phyloP scores from a whole-genome alignment of 106 monocot genomes.

The Dioscorea alata region DNA sequence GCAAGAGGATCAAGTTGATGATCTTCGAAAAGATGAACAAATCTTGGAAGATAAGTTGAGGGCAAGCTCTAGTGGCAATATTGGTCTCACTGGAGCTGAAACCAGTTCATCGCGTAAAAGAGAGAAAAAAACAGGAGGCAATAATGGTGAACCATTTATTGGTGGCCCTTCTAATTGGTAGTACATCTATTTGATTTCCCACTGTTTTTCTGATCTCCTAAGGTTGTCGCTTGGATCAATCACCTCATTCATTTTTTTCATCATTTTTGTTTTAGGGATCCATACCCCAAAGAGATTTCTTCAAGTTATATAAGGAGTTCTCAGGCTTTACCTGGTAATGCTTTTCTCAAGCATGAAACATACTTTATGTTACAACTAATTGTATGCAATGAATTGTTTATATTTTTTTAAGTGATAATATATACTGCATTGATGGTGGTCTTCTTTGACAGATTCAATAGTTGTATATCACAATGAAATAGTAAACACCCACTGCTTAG shows the following conservation, averaged over 20 bases:
- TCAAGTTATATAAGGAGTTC: slow-evolving; percentile 18
- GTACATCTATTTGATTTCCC: background rate
- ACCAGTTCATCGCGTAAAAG: slow-evolving; percentile 8
- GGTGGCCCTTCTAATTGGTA: slow-evolving; percentile 62
- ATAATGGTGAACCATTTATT: slow-evolving; percentile 23
- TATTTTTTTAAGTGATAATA: background rate
- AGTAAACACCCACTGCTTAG: background rate
- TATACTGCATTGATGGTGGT: background rate
- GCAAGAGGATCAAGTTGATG: slow-evolving; percentile 17
- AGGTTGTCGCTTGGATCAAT: background rate
- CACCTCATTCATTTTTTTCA: background rate
- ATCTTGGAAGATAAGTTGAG: slow-evolving; percentile 11
- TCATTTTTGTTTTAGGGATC: slow-evolving; percentile 44
- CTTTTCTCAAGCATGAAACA: background rate
- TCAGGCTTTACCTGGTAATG: slow-evolving; percentile 27
- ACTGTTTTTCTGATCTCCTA: background rate
- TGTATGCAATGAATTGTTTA: background rate
- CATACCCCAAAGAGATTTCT: slow-evolving; percentile 38
- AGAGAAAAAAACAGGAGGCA: slow-evolving; percentile 3
- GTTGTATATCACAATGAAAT: background rate
- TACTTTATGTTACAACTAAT: background rate
- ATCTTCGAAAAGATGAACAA: slow-evolving; percentile 1
- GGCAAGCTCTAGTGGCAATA: slow-evolving; percentile 5
- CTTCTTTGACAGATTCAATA: background rate
- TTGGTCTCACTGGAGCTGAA: slow-evolving; percentile 1